Evolutionary conservation across 2,329 filamentous ascomycete genomes (phyloP), one percentile per base, ranked within the genome.

Genomic region (Lojkania enalia): DNA sequence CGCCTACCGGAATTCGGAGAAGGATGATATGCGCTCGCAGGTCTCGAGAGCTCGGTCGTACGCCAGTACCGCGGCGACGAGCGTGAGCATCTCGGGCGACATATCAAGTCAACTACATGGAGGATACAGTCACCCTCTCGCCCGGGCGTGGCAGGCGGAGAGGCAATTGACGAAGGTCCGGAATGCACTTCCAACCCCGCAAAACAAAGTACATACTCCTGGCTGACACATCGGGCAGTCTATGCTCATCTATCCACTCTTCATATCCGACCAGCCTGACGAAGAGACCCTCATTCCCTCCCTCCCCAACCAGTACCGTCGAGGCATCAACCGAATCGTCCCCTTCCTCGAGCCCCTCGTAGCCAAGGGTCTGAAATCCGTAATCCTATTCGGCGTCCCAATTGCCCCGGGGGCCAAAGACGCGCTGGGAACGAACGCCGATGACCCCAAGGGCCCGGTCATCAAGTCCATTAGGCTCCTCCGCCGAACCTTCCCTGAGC

Each of bases 241-340:
- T 27, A 97, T 97, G 94, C 86, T 99, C 63, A 96, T 99, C 64
- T 97, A 95, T 74, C 94, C 94, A 11, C 81, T 99, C 56, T 99
- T 99, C 76, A 83, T 99, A 55, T 95, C 94, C 62, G 94, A 99
- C 72, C 83, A 88, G 64, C 88, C 92, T 25, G 89, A 97, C 63
- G 92, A 97, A 74, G 88, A 96, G 75, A 87, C 86, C 12, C 79
- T 87, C 13, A 95, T 99, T 45, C 86, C 91, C 39, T 96, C 91
- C 15, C 82, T 99, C 3, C 94, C 94, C 1, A 90, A 90, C 67
- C 92, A 97, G 72, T 78, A 86, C 72, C 91, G 92, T 63, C 85
- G 90, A 49, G 92, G 94, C 51, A 69, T 97, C 65, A 95, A 95
- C 77, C 88, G 85, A 60, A 71, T 97, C 46, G 79, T 95, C 5